phyloP scores from a whole-genome alignment of 768 basidiomycete species.

The Panaeolus cyanescens region DNA sequence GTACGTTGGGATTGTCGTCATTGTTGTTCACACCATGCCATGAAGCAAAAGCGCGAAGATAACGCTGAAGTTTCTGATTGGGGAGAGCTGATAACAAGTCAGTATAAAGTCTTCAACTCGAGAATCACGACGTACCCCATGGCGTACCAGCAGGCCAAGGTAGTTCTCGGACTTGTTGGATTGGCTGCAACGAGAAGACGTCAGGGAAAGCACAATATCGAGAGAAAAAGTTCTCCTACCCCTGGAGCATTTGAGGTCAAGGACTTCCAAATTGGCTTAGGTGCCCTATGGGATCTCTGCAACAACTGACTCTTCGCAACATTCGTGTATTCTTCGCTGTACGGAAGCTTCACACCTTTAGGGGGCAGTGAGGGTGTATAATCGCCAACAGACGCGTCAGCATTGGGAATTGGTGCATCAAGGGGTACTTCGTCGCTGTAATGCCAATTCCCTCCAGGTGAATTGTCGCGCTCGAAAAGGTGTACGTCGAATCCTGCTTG shows the following conservation, averaged over 20 bases:
- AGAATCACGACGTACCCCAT: conserved; percentile 26
- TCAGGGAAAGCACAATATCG: not conserved
- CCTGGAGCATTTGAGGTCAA: conserved; percentile 36
- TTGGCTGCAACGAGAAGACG: conserved; percentile 14
- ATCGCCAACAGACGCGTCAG: conserved; percentile 31
- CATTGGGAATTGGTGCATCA: conserved; percentile 37
- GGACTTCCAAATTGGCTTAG: conserved; percentile 38
- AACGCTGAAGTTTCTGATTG: conserved; percentile 33
- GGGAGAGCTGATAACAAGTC: conserved; percentile 26
- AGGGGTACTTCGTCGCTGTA: conserved; percentile 39
- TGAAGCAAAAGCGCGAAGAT: conserved; percentile 44
- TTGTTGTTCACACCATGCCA: conserved; percentile 43
- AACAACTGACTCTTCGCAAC: conserved; percentile 16
- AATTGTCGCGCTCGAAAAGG: conserved; percentile 38
- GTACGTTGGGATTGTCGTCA: conserved; percentile 36
- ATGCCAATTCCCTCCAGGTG: conserved; percentile 45
- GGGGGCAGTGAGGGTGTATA: conserved; percentile 38
- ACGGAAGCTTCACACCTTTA: conserved; percentile 26
- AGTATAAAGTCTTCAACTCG: not conserved
- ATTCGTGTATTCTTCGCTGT: conserved; percentile 25
- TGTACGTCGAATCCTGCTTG: conserved; percentile 36
- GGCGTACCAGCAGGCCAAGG: conserved; percentile 32
- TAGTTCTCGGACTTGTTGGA: conserved; percentile 33
- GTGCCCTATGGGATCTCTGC: conserved; percentile 33
- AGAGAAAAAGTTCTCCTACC: conserved; percentile 18